Evolutionary conservation across 2,329 filamentous ascomycete genomes (phyloP), one percentile per base, ranked within the genome.

Genomic region (Neurospora sp.): DNA sequence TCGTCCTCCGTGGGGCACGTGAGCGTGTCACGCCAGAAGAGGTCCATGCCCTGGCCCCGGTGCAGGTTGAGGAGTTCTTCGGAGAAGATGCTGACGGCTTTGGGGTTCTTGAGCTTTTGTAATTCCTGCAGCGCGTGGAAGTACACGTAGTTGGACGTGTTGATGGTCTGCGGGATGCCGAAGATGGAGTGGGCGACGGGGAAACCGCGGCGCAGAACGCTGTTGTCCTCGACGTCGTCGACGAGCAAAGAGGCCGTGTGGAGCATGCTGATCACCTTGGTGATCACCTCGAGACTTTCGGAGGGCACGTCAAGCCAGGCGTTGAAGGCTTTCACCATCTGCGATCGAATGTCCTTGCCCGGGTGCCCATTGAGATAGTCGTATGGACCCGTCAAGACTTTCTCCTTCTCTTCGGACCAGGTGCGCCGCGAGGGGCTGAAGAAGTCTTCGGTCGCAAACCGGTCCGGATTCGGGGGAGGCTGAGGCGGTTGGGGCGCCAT

Each of bases 91-190:
- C 84, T 81, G 70, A 95, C 85, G 33, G 88, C 86, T 43, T 84
- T 83, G 1, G 88, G 87, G 77, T 92, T 77, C 68, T 93, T 86
- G 89, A 97, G 86, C 74, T 87, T 88, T 73, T 89, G 85, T 10
- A 96, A 82, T 79, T 95, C 91, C 74, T 91, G 87, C 67, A 96
- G 84, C 0, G 92, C 92, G 74, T 86, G 84, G 78, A 96, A 96
- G 83, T 96, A 96, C 71, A 95, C 87, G 80, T 96, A 96, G 81
- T 96, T 97, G 73, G 92, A 92, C 67, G 89, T 91, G 80, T 97
- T 97, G 81, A 97, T 96, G 62, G 92, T 96, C 80, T 97, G 93
- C 6, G 93, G 89, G 3, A 91, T 89, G 72, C 93, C 93, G 77
- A 94, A 97, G 75, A 97, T 93, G 78, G 84, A 88, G 81, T 97